phyloP scores from a whole-genome alignment of 192 early-diverging fungal species.

The Kickxella alabastrina region DNA sequence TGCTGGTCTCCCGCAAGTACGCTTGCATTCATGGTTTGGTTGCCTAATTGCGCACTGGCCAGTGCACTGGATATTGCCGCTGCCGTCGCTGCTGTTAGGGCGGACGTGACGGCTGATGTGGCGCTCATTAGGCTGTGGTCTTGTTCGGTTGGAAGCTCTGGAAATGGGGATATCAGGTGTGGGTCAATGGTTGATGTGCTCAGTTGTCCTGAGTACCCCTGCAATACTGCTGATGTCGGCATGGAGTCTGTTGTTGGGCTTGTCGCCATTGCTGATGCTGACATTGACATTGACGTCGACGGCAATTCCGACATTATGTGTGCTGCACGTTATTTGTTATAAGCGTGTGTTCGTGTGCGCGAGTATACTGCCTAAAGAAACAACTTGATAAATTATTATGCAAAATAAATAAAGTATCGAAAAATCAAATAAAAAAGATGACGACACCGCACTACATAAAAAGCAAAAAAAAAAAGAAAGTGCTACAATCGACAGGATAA shows the following conservation, averaged over 20 bases:
- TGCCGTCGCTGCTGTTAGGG: slow-evolving; percentile 14
- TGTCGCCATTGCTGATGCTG: background rate
- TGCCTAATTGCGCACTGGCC: slow-evolving; percentile 8
- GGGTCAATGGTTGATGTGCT: slow-evolving; percentile 4
- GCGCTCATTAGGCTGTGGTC: background rate
- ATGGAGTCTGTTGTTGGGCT: background rate
- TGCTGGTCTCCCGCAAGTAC: background rate
- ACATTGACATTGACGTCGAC: background rate
- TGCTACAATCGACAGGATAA: background rate
- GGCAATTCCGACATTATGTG: background rate
- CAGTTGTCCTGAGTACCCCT: background rate
- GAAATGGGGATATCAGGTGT: slow-evolving; percentile 1
- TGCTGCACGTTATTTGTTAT: background rate
- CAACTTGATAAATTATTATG: background rate
- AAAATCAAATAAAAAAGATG: slow-evolving; percentile 1
- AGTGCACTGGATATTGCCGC: slow-evolving; percentile 29
- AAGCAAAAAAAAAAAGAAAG: background rate
- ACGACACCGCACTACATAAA: slow-evolving; percentile 1
- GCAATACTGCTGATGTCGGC: background rate
- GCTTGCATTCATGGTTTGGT: slow-evolving; percentile 1
- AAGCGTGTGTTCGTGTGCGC: background rate
- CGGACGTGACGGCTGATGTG: background rate
- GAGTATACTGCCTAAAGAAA: background rate
- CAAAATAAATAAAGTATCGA: background rate
- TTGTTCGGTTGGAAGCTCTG: background rate